Evolutionary conservation across 495 filamentous ascomycete species (phyloP), one percentile per base, ranked within the genome.

Genomic region (Viridothelium virens): DNA sequence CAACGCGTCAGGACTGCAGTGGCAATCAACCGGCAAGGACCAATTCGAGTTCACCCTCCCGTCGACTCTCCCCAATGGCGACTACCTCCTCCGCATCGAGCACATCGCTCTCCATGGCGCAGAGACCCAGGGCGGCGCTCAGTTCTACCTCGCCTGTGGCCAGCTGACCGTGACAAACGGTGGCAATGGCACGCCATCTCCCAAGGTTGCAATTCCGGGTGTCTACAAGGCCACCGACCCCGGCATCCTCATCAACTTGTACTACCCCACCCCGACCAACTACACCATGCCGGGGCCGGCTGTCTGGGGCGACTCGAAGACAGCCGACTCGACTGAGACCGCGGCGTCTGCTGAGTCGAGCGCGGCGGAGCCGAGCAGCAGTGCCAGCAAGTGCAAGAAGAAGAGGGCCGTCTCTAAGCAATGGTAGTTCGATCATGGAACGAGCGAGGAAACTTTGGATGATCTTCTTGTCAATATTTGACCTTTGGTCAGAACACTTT

Each of bases 111-210:
- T 83, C 16, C 80, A 84, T 67, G 72, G 76, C 65, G 65, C 53
- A 1, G 50, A 59, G 2, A 56, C 70, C 5, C 70, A 70, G 18
- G 77, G 77, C 63, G 77, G 78, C 62, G 78, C 83, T 0, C 82
- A 84, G 72, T 78, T 83, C 69, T 85, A 84, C 63, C 67, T 83
- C 38, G 73, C 79, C 0, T 88, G 86, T 64, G 84, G 81, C 16
- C 85, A 87, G 69, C 65, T 89, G 70, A 83, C 76, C 25, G 80
- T 89, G 62, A 79, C 75, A 7, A 81, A 81, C 18, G 81, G 83
- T 37, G 85, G 85, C 41, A 79, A 63, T 62, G 77, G 75, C 4
- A 77, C 66, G 6, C 83, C 81, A 0, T 75, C 72, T 0, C 78
- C 77, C 4, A 76, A 80, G 0, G 81, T 82, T 2, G 66, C 78